phyloP scores from a whole-genome alignment of 257 asterid species.

The Primulina tabacum region DNA sequence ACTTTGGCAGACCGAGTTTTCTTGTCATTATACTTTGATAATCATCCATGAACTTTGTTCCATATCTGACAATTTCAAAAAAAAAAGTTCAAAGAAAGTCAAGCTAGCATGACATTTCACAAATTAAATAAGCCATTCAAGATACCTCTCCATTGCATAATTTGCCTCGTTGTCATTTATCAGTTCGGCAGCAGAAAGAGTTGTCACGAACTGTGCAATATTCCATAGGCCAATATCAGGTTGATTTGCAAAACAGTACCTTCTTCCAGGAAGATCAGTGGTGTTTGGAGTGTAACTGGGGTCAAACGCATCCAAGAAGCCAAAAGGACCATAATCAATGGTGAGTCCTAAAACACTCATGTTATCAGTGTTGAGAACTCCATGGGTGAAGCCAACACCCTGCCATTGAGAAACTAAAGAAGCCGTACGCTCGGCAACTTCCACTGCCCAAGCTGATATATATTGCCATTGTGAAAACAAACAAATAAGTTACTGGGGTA shows the following conservation, averaged over 20 bases:
- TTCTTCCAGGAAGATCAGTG: slow-evolving; percentile 97
- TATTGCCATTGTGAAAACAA: slow-evolving; percentile 21
- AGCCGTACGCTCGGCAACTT: slow-evolving; percentile 94
- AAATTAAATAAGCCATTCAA: slow-evolving; percentile 3
- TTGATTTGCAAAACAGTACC: slow-evolving; percentile 96
- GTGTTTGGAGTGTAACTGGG: slow-evolving; percentile 99
- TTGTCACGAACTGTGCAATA: slow-evolving; percentile 71
- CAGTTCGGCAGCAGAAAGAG: slow-evolving; percentile 74
- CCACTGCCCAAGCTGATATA: slow-evolving; percentile 95
- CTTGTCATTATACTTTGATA: slow-evolving; percentile 92
- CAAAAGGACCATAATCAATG: slow-evolving; percentile 97
- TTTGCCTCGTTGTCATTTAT: slow-evolving; percentile 72
- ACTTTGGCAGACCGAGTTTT: slow-evolving; percentile 86
- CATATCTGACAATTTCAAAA: slow-evolving; percentile 53
- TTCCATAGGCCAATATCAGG: slow-evolving; percentile 98
- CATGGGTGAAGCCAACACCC: slow-evolving; percentile 99
- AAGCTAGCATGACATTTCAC: slow-evolving; percentile 7
- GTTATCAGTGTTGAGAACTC: slow-evolving; percentile 96
- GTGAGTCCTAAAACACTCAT: slow-evolving; percentile 96
- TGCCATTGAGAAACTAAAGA: slow-evolving; percentile 90
- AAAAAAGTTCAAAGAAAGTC: slow-evolving; percentile 21
- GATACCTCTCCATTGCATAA: slow-evolving; percentile 90
- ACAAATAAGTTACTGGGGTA: slow-evolving; percentile 1
- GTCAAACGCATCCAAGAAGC: slow-evolving; percentile 97
- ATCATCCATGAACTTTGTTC: slow-evolving; percentile 88